A percentile compares a stretch with the other conserved stretches of the same genome.
These are phyloP conservation scores for Trypanosoma lewisi DNA, from an alignment of 208 protist species.

Conservation along the genomic window DNA sequence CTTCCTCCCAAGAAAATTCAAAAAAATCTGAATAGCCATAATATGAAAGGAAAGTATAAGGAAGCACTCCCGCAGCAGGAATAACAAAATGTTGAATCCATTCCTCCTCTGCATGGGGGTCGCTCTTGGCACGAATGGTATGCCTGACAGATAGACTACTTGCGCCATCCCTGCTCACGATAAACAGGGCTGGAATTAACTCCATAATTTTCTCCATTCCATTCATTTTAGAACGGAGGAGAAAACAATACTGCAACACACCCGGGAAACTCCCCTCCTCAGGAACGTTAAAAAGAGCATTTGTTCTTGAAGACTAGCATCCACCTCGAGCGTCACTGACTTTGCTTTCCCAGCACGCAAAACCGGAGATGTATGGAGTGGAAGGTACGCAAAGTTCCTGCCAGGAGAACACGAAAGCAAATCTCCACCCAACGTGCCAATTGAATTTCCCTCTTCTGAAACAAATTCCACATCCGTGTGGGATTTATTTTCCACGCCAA, in stretches of 20 bases:
- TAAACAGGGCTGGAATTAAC: too few species aligned
- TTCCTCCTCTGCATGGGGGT: slow-evolving; percentile 10
- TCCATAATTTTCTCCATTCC: too few species aligned
- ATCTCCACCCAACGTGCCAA: slow-evolving; percentile 23
- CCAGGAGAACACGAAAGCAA: slow-evolving; percentile 7
- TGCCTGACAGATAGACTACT: too few species aligned
- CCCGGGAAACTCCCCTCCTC: too few species aligned
- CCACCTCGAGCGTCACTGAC: slow-evolving; percentile 21
- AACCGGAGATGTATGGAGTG: slow-evolving; percentile 14
- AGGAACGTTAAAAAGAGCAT: too few species aligned
- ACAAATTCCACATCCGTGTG: slow-evolving; percentile 21
- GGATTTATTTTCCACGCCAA: slow-evolving; percentile 24
- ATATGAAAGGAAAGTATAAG: too few species aligned
- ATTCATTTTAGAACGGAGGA: too few species aligned
- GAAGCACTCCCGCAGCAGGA: slow-evolving; percentile 7
- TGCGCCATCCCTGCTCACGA: too few species aligned
- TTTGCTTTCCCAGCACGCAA: slow-evolving; percentile 3
- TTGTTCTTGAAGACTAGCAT: slow-evolving; percentile 11
- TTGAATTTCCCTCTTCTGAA: slow-evolving; percentile 24
- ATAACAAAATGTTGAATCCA: slow-evolving; percentile 9
- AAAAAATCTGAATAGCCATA: too few species aligned
- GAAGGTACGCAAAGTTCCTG: slow-evolving; percentile 30
- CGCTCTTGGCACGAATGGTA: too few species aligned
- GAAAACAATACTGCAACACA: too few species aligned
- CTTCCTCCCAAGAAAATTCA: too few species aligned